phyloP scores from a whole-genome alignment of 495 filamentous ascomycete genomes.

The Poronia punctata region DNA sequence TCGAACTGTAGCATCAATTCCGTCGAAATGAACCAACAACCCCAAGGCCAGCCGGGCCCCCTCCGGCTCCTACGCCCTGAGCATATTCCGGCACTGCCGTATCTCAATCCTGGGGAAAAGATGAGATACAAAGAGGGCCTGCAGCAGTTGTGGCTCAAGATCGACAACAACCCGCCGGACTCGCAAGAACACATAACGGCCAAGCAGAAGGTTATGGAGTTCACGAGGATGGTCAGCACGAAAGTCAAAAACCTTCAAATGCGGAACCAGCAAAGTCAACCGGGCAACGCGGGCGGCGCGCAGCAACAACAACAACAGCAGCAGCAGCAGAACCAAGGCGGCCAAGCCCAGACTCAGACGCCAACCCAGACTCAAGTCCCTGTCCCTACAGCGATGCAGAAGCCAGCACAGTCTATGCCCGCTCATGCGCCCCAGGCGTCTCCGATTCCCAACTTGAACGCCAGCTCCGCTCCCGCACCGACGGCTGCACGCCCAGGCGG shows the following conservation, averaged over 20 bases:
- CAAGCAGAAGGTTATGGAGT: slow-evolving; percentile 55
- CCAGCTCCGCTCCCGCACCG: not conserved
- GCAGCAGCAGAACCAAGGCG: too few species aligned
- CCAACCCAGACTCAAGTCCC: slow-evolving; percentile 9
- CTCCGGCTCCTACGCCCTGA: slow-evolving; percentile 31
- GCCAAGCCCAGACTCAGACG: not conserved
- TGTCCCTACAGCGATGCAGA: slow-evolving; percentile 5
- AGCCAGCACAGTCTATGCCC: slow-evolving; percentile 19
- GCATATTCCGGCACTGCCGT: slow-evolving; percentile 37
- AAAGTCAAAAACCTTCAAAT: slow-evolving; percentile 42
- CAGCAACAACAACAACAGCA: slow-evolving; percentile 14
- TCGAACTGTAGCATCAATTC: too few species aligned
- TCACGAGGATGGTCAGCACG: slow-evolving; percentile 55
- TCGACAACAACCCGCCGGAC: slow-evolving; percentile 52
- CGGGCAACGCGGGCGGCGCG: slow-evolving; percentile 8
- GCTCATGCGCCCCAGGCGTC: slow-evolving; percentile 16
- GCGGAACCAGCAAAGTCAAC: slow-evolving; percentile 10
- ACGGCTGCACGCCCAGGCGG: not conserved
- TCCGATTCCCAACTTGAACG: slow-evolving; percentile 6
- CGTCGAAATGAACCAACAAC: slow-evolving; percentile 28
- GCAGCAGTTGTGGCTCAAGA: slow-evolving; percentile 49
- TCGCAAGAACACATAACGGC: slow-evolving; percentile 54
- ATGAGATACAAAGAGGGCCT: slow-evolving; percentile 60
- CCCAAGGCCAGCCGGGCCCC: slow-evolving; percentile 17
- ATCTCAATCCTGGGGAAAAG: slow-evolving; percentile 53